A percentile compares a stretch with the other conserved stretches of the same genome.
phyloP scores from a whole-genome alignment of 2,329 filamentous ascomycete genomes.

The Sporothrix pseudoabietina region DNA sequence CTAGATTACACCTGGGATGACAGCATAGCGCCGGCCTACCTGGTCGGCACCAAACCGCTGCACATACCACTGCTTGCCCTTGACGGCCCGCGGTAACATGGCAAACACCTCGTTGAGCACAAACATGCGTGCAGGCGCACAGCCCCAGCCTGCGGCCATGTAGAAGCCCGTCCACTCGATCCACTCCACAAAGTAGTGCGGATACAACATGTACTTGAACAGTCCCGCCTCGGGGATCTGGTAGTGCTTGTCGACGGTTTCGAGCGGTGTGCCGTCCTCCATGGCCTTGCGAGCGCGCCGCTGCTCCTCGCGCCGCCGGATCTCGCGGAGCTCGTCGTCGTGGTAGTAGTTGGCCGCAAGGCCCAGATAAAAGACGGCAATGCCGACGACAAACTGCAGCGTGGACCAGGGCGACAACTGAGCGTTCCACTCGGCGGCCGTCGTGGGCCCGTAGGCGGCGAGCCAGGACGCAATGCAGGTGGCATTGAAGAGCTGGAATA shows the following conservation, averaged over 20 bases:
- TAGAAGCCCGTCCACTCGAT: constrained; percentile 92
- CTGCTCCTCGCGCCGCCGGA: constrained; percentile 69
- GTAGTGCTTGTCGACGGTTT: constrained; percentile 74
- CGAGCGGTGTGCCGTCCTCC: constrained; percentile 42
- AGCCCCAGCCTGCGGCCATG: constrained; percentile 68
- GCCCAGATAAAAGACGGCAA: constrained; percentile 74
- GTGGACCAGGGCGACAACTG: constrained; percentile 45
- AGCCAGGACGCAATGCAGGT: constrained; percentile 78
- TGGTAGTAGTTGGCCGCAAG: constrained; percentile 82
- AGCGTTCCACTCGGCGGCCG: constrained; percentile 53
- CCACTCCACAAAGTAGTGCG: constrained; percentile 97
- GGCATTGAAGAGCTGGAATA: constrained; percentile 82
- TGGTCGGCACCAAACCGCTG: constrained; percentile 84
- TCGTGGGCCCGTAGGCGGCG: constrained; percentile 76
- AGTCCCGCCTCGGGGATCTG: constrained; percentile 80
- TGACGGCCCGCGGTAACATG: constrained; percentile 84
- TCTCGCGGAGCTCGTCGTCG: constrained; percentile 86
- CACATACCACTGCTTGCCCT: constrained; percentile 82
- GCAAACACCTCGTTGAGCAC: constrained; percentile 83
- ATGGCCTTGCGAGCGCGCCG: constrained; percentile 54
- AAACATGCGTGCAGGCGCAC: constrained; percentile 77
- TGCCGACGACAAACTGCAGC: constrained; percentile 61
- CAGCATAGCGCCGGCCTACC: constrained; percentile 72
- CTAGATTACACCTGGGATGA: constrained; percentile 58
- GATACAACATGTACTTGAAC: constrained; percentile 81